A percentile compares a stretch with the other conserved stretches of the same genome.
Conservation (phyloP, 2,329 filamentous ascomycete genomes). For the Xylariaceae sp. region DNA sequence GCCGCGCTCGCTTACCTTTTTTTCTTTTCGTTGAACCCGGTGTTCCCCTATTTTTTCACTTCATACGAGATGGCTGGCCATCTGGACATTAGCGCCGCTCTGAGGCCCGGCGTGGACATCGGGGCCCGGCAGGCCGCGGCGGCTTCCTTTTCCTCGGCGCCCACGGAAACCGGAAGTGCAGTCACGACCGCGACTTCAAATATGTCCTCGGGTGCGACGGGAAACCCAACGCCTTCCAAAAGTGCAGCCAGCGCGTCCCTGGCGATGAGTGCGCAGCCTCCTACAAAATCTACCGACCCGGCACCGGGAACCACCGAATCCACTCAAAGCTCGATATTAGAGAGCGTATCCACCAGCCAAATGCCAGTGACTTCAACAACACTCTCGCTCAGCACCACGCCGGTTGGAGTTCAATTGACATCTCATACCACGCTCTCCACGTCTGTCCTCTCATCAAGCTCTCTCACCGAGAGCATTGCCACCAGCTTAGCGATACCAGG, state of each 20-base stretch:
- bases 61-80: slow-evolving; percentile 31
- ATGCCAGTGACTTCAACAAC: slow-evolving; percentile 8
- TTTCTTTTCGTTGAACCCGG: slow-evolving; percentile 31
- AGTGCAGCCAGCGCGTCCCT: slow-evolving; percentile 1
- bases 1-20: slow-evolving; percentile 7
- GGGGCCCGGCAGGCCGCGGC: slow-evolving; percentile 9
- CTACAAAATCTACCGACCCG: not conserved
- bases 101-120: slow-evolving; percentile 19
- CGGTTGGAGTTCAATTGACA: slow-evolving; percentile 6
- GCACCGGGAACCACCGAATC: slow-evolving; percentile 5
- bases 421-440: slow-evolving; percentile 25
- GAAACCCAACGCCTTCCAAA: not conserved
- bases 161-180: slow-evolving; percentile 10
- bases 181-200: slow-evolving; percentile 15
- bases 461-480: slow-evolving; percentile 24
- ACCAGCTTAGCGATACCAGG: slow-evolving; percentile 19
- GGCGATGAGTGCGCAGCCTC: slow-evolving; percentile 2
- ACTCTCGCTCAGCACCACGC: slow-evolving; percentile 4
- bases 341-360: slow-evolving; percentile 6
- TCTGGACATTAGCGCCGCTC: slow-evolving; percentile 24
- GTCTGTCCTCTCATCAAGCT: slow-evolving; percentile 20
- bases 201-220: slow-evolving; percentile 1
- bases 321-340: slow-evolving; percentile 4
- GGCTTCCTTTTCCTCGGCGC: slow-evolving; percentile 8
- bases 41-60: slow-evolving; percentile 25